Conservation (phyloP, 192 early-diverging fungal genomes). For the Linnemannia zychae region DNA sequence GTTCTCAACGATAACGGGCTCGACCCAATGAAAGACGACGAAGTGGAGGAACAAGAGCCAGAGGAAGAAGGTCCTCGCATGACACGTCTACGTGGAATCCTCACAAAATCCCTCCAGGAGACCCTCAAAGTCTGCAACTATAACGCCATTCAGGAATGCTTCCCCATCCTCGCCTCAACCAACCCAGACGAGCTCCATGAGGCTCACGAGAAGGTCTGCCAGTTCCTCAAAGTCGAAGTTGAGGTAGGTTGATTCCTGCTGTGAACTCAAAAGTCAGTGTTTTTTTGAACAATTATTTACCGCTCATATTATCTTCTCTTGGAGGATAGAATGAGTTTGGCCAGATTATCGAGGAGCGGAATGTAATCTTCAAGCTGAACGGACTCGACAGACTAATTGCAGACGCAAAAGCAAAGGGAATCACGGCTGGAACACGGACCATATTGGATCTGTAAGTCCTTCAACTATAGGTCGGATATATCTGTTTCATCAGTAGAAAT, state of each 20-base stretch:
- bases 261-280: neutral
- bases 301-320: neutral
- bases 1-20: neutral
- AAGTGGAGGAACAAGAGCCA: neutral
- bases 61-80: conserved; percentile 49
- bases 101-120: conserved; percentile 38
- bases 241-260: conserved; percentile 7
- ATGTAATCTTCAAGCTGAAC: conserved; percentile 46
- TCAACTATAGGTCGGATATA: neutral
- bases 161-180: conserved; percentile 19
- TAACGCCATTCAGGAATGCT: conserved; percentile 46
- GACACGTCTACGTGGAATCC: conserved; percentile 47
- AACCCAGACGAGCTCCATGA: conserved; percentile 26
- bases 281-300: neutral
- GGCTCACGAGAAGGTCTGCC: conserved; percentile 50
- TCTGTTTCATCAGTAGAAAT: no score
- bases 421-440: conserved; percentile 39
- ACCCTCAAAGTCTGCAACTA: conserved; percentile 51
- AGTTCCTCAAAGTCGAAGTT: conserved; percentile 42
- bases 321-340: conserved; percentile 40
- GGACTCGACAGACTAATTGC: conserved; percentile 51
- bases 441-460: conserved; percentile 39
- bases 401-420: conserved; percentile 39
- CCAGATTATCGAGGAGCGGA: conserved; percentile 47
- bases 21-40: neutral